These are phyloP conservation scores for Vinca major DNA, from an alignment of 305 asterid genomes.

Conservation along the genomic window DNA sequence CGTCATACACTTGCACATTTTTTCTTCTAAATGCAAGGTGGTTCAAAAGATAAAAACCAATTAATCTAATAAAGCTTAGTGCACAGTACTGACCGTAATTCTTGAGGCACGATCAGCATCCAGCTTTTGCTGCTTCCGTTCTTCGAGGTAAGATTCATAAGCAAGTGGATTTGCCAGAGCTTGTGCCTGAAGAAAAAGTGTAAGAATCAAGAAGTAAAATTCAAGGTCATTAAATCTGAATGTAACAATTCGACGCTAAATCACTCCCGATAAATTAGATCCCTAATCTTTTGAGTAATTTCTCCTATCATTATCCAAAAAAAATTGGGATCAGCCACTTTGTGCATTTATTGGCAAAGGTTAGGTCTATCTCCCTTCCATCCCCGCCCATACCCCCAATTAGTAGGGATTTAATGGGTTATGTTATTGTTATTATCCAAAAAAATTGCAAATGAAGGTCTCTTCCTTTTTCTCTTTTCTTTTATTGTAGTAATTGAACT, in stretches of 20 bases:
- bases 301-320: neutral
- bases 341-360: no score
- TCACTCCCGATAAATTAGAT: neutral
- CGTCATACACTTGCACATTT: neutral
- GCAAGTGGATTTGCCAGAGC: constrained; percentile 68
- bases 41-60: constrained; percentile 1
- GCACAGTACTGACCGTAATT: constrained; percentile 58
- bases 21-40: neutral
- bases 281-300: neutral
- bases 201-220: neutral
- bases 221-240: constrained; percentile 2
- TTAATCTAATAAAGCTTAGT: neutral
- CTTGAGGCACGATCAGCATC: constrained; percentile 50
- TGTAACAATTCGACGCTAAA: neutral
- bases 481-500: neutral
- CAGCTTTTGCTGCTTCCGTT: constrained; percentile 55
- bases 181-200: constrained; percentile 52
- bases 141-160: constrained; percentile 61
- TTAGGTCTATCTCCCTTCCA: no score
- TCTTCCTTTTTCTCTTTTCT: neutral
- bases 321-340: no score
- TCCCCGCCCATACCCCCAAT: no score
- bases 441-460: neutral
- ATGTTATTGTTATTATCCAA: no score
- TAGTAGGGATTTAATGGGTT: no score